These are phyloP conservation scores for Crithidia fasciculata DNA, from an alignment of 208 protist genomes.

Conservation along the genomic window DNA sequence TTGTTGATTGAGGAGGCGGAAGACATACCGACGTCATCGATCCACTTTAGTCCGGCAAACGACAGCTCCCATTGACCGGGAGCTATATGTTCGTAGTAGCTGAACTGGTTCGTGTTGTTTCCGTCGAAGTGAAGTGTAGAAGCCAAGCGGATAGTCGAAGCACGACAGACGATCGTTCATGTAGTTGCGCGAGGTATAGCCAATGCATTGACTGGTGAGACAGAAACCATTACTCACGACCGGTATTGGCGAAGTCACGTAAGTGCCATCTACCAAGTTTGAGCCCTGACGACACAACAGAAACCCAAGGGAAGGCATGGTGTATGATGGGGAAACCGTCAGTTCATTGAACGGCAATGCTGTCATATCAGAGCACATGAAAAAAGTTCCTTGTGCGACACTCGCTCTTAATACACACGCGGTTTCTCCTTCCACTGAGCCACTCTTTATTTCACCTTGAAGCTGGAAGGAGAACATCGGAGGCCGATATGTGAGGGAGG, in stretches of 20 bases:
- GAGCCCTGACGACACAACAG: conserved; percentile 27
- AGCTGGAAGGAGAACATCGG: conserved; percentile 13
- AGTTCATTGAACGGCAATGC: not conserved
- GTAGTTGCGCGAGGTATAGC: conserved; percentile 26
- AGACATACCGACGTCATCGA: conserved; percentile 36
- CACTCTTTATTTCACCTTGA: not conserved
- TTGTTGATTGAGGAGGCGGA: conserved; percentile 22
- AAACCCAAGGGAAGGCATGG: not conserved
- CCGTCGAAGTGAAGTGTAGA: conserved; percentile 29
- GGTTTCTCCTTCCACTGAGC: not conserved
- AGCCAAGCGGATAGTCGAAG: conserved; percentile 13
- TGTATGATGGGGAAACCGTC: conserved; percentile 10
- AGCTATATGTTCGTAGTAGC: conserved; percentile 20
- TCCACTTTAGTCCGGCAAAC: conserved; percentile 20
- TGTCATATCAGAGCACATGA: not conserved
- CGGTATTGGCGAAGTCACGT: conserved; percentile 16
- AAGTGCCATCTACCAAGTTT: not conserved
- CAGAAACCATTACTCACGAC: too few relatives aligned
- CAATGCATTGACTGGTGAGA: too few relatives aligned
- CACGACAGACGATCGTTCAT: conserved; percentile 19
- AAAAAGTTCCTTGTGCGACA: not conserved
- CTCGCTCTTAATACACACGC: conserved; percentile 1
- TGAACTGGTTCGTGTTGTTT: conserved; percentile 40
- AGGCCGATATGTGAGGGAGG: conserved; percentile 12
- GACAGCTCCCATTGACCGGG: not conserved